Evolutionary conservation across 495 filamentous ascomycete species (phyloP), one percentile per base, ranked within the genome.

Genomic region (Letharia columbiana): DNA sequence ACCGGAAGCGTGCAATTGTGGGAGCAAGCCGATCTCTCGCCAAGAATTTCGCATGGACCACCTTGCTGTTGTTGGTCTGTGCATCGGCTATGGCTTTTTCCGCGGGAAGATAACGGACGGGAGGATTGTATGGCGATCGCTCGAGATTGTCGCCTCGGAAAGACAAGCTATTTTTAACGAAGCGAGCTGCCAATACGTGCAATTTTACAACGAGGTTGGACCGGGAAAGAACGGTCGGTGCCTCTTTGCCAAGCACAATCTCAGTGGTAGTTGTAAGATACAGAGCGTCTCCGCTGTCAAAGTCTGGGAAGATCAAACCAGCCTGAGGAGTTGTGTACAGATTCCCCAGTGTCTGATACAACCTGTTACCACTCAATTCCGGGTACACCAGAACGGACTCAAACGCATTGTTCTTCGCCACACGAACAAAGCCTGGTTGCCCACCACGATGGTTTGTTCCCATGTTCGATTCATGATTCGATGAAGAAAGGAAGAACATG

Each of bases 361-460:
- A 77, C 50, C 88, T 78, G 73, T 96, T 92, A 5, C 90, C 90
- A 39, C 86, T 89, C 73, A 89, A 91, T 73, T 94, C 91, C 0
- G 90, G 89, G 74, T 88, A 94, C 20, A 86, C 80, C 39, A 93
- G 71, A 4, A 82, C 80, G 6, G 77, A 73, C 0, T 79, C 82
- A 40, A 66, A 70, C 4, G 75, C 66, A 28, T 75, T 72, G 71
- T 89, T 89, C 37, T 77, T 78, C 0, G 86, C 63, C 35, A 92
- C 77, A 35, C 90, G 81, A 11, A 91, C 77, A 74, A 93, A 92
- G 4, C 91, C 91, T 33, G 81, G 78, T 8, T 88, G 80, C 0
- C 91, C 90, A 47, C 91, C 90, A 35, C 91, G 83, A 67, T 89
- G 85, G 71, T 94, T 94, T n/a, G 87, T 89, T 73, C 92, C 90